Conservation (phyloP, 768 basidiomycete species). For the Pulveroboletus sp. region DNA sequence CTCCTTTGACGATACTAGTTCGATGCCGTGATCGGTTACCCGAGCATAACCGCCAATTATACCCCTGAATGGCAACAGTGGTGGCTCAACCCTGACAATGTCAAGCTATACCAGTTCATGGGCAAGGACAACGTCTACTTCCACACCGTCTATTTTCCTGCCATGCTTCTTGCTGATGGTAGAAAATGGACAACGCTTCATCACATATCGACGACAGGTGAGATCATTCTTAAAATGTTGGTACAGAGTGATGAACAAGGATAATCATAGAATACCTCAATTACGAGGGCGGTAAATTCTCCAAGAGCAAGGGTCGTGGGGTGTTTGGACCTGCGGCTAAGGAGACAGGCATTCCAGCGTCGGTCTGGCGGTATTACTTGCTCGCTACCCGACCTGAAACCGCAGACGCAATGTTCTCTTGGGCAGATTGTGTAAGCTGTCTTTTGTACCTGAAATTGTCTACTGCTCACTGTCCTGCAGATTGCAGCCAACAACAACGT, state of each 20-base stretch:
- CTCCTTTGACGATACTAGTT: conserved; percentile 64
- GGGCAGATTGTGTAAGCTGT: conserved; percentile 82
- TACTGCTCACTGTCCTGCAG: conserved; percentile 35
- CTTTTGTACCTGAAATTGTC: neutral
- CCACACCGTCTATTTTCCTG: conserved; percentile 94
- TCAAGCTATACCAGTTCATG: conserved; percentile 97
- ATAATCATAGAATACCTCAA: conserved; percentile 80
- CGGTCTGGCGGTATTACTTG: conserved; percentile 97
- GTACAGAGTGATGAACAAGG: neutral
- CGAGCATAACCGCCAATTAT: conserved; percentile 95
- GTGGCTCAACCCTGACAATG: conserved; percentile 93
- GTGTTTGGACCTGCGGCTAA: conserved; percentile 95
- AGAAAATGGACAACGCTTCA: conserved; percentile 92
- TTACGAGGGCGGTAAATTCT: conserved; percentile 98
- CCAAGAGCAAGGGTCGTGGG: conserved; percentile 93
- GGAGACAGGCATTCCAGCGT: conserved; percentile 89
- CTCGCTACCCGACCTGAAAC: conserved; percentile 91
- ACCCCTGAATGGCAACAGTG: conserved; percentile 93
- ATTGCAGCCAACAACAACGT: conserved; percentile 92
- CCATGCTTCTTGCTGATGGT: conserved; percentile 85
- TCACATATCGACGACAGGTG: conserved; percentile 93
- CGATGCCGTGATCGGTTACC: conserved; percentile 95
- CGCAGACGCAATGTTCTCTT: conserved; percentile 94
- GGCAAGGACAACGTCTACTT: conserved; percentile 99
- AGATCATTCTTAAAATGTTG: conserved; percentile 13